These are phyloP conservation scores for Wallacemonas sp. DNA, from an alignment of 208 protist species.

Conservation along the genomic window DNA sequence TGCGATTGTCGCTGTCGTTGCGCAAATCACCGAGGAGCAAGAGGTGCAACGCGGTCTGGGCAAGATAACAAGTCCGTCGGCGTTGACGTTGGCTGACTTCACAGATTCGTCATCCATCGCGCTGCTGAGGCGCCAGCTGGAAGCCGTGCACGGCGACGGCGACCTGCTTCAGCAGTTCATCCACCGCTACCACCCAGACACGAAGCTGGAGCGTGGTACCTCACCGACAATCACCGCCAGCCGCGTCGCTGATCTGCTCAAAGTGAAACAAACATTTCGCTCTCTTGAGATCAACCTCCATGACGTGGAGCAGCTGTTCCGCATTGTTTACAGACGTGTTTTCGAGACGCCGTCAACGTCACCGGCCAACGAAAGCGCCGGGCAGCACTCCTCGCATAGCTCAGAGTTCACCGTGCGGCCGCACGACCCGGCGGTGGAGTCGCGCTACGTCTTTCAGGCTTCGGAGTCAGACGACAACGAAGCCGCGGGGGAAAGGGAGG, in stretches of 20 bases:
- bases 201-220: neutral
- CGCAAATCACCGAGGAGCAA: constrained; percentile 4
- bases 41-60: neutral
- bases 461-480: neutral
- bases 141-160: neutral
- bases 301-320: constrained; percentile 45
- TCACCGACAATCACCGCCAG: constrained; percentile 1
- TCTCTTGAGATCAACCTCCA: constrained; percentile 25
- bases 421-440: neutral
- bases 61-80: neutral
- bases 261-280: constrained; percentile 38
- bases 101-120: neutral
- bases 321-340: constrained; percentile 28
- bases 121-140: neutral
- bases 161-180: constrained; percentile 1
- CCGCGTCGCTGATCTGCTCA: constrained; percentile 14
- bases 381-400: neutral
- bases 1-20: neutral
- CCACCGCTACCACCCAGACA: neutral
- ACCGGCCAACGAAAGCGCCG: neutral
- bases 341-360: neutral
- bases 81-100: neutral
- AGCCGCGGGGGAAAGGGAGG: too few relatives aligned
- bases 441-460: neutral
- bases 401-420: neutral